Evolutionary conservation across 306 rosid genomes (phyloP).

Genomic region (Rubus parviflorus): DNA sequence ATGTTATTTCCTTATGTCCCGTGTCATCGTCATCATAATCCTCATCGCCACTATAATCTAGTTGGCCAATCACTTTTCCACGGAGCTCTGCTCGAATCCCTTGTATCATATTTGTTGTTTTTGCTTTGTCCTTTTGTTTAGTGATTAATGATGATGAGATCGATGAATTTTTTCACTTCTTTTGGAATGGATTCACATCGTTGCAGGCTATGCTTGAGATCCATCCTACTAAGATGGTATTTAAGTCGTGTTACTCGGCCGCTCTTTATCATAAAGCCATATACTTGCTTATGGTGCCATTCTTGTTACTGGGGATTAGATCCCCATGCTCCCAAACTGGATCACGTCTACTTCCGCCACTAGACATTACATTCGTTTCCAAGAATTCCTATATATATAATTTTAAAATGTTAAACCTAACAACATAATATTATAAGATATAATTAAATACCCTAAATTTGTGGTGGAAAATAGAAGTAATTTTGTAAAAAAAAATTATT

Average conservation of each 20-base stretch:
- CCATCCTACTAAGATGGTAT: background rate
- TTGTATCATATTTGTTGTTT: background rate
- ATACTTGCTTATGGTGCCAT: background rate
- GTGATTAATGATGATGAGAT: background rate
- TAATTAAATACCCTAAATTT: too few species aligned
- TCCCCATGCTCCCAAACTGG: background rate
- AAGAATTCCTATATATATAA: too few species aligned
- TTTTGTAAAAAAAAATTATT: too few species aligned
- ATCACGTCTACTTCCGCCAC: background rate
- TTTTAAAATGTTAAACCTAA: too few species aligned
- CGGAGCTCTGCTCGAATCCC: background rate
- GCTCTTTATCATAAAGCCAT: background rate
- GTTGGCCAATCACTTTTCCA: too few species aligned
- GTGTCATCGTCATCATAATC: background rate
- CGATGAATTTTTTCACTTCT: background rate
- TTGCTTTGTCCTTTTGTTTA: background rate
- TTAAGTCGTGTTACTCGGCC: background rate
- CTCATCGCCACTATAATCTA: background rate
- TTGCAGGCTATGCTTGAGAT: background rate
- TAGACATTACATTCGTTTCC: too few species aligned
- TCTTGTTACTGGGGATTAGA: background rate
- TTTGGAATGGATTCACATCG: background rate
- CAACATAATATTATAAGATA: too few species aligned
- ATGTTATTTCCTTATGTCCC: background rate
- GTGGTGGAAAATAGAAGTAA: too few species aligned